Conservation (phyloP, 208 protist species). For the Leishmania tropica region DNA sequence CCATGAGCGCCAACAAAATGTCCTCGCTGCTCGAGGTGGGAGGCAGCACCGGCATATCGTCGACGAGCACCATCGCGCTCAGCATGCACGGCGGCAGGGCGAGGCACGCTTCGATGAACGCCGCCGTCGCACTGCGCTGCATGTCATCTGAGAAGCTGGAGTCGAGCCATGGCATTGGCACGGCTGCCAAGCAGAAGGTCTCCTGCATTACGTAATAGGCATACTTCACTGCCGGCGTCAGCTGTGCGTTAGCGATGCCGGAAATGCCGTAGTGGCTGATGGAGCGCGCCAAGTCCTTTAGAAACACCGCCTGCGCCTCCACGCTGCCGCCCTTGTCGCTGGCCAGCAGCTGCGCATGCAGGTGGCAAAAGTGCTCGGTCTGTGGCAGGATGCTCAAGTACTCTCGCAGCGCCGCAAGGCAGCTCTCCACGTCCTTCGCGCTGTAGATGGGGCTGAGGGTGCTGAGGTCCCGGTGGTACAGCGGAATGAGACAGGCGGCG, state of each 20-base stretch:
- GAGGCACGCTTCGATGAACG: slow-evolving; percentile 64
- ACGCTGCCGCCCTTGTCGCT: slow-evolving; percentile 41
- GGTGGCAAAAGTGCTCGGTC: slow-evolving; percentile 56
- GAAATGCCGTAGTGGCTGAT: slow-evolving; percentile 34
- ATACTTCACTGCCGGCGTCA: slow-evolving; percentile 70
- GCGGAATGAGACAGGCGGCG: slow-evolving; percentile 44
- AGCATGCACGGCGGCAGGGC: slow-evolving; percentile 63
- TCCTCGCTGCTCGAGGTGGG: slow-evolving; percentile 27
- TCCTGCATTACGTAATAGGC: slow-evolving; percentile 79
- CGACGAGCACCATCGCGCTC: slow-evolving; percentile 51
- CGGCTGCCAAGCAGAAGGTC: slow-evolving; percentile 47
- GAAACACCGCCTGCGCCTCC: slow-evolving; percentile 39
- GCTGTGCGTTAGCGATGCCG: slow-evolving; percentile 19
- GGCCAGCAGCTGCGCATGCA: slow-evolving; percentile 70
- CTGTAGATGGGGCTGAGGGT: slow-evolving; percentile 29
- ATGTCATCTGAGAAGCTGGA: slow-evolving; percentile 38
- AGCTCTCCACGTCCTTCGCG: slow-evolving; percentile 30
- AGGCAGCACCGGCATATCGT: slow-evolving; percentile 50
- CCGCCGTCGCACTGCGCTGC: slow-evolving; percentile 43
- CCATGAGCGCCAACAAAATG: slow-evolving; percentile 53
- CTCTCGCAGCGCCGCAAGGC: slow-evolving; percentile 30
- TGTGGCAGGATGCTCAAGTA: slow-evolving; percentile 41
- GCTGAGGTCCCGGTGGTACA: slow-evolving; percentile 44
- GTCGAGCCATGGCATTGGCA: slow-evolving; percentile 68
- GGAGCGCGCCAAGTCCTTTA: slow-evolving; percentile 37